phyloP scores from a whole-genome alignment of 2,329 filamentous ascomycete species.

The Clathrospora elynae region DNA sequence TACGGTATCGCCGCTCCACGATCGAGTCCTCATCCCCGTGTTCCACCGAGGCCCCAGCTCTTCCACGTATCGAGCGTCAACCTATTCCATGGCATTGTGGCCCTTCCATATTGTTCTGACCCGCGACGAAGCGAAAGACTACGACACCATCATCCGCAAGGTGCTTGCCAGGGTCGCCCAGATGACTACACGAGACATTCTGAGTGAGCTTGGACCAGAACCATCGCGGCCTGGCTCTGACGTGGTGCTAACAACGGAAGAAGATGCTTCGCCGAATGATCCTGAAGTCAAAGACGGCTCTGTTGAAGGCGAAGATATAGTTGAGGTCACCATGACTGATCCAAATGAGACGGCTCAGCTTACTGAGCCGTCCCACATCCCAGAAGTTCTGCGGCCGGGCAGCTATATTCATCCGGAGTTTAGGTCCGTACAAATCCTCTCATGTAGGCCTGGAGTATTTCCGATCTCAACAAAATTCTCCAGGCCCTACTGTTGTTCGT shows the following conservation, averaged over 20 bases:
- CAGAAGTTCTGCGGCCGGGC: slow-evolving; percentile 57
- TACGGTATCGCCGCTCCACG: slow-evolving; percentile 67
- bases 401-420: slow-evolving; percentile 69
- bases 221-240: slow-evolving; percentile 65
- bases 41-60: slow-evolving; percentile 61
- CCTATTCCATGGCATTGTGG: slow-evolving; percentile 45
- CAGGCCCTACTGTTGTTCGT: no score
- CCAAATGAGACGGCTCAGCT: slow-evolving; percentile 47
- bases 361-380: slow-evolving; percentile 22
- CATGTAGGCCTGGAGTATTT: neutral
- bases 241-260: slow-evolving; percentile 67
- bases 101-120: slow-evolving; percentile 77
- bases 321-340: slow-evolving; percentile 86
- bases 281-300: slow-evolving; percentile 76
- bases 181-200: slow-evolving; percentile 72
- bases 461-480: neutral
- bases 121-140: slow-evolving; percentile 69
- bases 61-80: slow-evolving; percentile 40
- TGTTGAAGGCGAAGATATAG: slow-evolving; percentile 85
- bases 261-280: slow-evolving; percentile 69
- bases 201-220: slow-evolving; percentile 59
- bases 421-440: slow-evolving; percentile 11
- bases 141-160: slow-evolving; percentile 79
- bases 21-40: slow-evolving; percentile 72
- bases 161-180: slow-evolving; percentile 75